Evolutionary conservation across 345 rosid species (phyloP), one percentile per base, ranked within the genome.

Genomic region (Pistacia integerrima): DNA sequence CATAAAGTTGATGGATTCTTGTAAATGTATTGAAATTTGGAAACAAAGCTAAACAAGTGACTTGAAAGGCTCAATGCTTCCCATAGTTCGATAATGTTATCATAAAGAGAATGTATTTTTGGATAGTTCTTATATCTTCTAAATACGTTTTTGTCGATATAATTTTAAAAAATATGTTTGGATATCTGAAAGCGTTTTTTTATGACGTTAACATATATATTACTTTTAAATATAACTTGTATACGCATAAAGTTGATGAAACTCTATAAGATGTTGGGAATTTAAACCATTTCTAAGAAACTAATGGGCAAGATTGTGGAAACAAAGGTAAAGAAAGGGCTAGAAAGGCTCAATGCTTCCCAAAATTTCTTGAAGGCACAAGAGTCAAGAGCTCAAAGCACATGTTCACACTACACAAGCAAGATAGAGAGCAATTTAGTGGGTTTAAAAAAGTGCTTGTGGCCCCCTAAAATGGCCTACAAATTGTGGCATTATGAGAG

Each of bases 381-480:
- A 52, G 57, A 16, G 57, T 14, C 57, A 62, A 62, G 36, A 62
- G n/a, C 46, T 41, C 1, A 28, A 17, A 62, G 36, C 44, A 36
- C 12, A 48, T 8, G 51, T 41, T 65, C 52, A 38, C 67, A 63
- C 20, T 35, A 16, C 46, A 17, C n/a, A 8, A 18, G 16, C 12
- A 62, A n/a, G 4, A 1, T 44, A 12, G 10, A 7, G 12, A 4
- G 33, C 33, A 30, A 30, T 2, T 30, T 30, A 73, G 41, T 9
- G 54, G 72, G 51, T 20, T 76, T 28, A 22, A 14, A 3, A 5
- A 49, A 22, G 10, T 41, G 58, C 2, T 35, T 25, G 11, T 65
- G 81, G 77, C 65, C 72, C 79, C 70, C 0, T 18, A 35, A 28
- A 49, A 56, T 38, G 74, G 56, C 62, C 48, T 64, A 67, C 76